Evolutionary conservation across 176 grass and related monocot species (phyloP), one percentile per base, ranked within the genome.

Genomic region (Aegilops speltoides): DNA sequence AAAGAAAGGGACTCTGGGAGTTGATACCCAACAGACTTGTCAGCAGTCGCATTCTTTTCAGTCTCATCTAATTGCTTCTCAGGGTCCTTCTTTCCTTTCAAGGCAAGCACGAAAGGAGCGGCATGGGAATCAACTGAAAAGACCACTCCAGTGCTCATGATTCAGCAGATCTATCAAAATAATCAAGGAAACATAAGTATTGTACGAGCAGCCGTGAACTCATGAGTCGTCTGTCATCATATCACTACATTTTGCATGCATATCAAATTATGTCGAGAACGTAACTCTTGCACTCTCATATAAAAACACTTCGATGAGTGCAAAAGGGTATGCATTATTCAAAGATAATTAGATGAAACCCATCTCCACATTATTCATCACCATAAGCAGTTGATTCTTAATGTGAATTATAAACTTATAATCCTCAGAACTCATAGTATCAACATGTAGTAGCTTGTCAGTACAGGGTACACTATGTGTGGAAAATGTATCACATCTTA

Each of bases 61-160:
- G 59, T n/a, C 41, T 50, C 68, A 79, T 57, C 46, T 60, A 68
- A 23, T 59, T 46, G 71, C 48, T 83, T 70, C 48, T 84, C 75
- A 31, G 76, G 36, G 50, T 19, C 64, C 16, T 81, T 80, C 2
- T 45, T 70, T 72, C 43, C 78, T 4, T 73, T 82, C 23, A 77
- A 68, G 13, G 81, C 22, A 79, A 89, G 92, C 54, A 91, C 84
- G n/a, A 91, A 94, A 59, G 92, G 92, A 57, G 87, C 41, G 8
- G 92, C 92, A 31, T 87, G 26, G 92, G 92, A 79, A 91, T 94
- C 81, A 94, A 73, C 83, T 57, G 32, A 36, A 79, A 91, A 64
- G 76, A 84, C 78, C 81, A 62, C 54, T 89, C 59, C 78, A 82
- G 79, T 15, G 45, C 82, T 46, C 2, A 20, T 6, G 26, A 15